Conservation (phyloP, 2,329 filamentous ascomycete species). For the Fusarium abutilonis region DNA sequence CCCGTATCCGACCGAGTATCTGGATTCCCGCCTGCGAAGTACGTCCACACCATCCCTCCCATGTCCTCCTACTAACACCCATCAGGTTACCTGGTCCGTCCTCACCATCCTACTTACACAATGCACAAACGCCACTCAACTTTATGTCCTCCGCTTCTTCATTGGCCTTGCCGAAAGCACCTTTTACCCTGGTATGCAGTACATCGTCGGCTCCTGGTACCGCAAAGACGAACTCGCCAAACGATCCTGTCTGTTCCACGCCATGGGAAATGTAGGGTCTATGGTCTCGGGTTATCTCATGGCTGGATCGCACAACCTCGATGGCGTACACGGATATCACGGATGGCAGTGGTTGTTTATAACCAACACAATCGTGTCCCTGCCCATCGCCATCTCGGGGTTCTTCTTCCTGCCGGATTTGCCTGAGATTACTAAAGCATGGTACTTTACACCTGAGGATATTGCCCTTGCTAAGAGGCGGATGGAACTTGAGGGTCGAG, state of each 20-base stretch:
- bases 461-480: conserved; percentile 44
- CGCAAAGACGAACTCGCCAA: conserved; percentile 56
- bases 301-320: conserved; percentile 53
- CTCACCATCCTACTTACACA: conserved; percentile 44
- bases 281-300: conserved; percentile 49
- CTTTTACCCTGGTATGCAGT: conserved; percentile 54
- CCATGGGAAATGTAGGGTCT: conserved; percentile 44
- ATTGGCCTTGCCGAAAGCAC: conserved; percentile 54
- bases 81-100: conserved; percentile 46
- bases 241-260: conserved; percentile 55
- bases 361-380: conserved; percentile 50
- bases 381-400: conserved; percentile 48
- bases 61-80: background rate
- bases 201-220: conserved; percentile 57
- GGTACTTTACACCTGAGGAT: conserved; percentile 45
- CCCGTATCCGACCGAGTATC: conserved; percentile 52
- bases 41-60: background rate
- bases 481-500: conserved; percentile 56
- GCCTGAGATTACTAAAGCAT: conserved; percentile 43
- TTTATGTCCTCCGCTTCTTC: conserved; percentile 56
- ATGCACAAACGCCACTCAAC: conserved; percentile 48
- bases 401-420: conserved; percentile 49
- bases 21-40: conserved; percentile 54
- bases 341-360: conserved; percentile 58
- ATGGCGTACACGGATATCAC: conserved; percentile 56